These are phyloP conservation scores for Coelastrella sp. DNA, from an alignment of 139 green algal genomes.

Conservation along the genomic window DNA sequence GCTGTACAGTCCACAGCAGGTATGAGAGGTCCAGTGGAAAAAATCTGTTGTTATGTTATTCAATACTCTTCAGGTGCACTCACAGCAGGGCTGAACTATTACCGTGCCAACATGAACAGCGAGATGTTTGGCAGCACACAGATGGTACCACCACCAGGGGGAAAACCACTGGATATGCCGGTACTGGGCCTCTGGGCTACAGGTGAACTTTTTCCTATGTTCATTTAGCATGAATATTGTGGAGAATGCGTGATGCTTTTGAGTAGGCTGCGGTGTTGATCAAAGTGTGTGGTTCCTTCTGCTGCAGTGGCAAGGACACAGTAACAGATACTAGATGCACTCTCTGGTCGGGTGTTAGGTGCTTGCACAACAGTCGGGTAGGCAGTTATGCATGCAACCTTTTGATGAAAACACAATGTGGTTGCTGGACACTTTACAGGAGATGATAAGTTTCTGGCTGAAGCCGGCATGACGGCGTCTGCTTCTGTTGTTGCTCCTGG, in stretches of 20 bases:
- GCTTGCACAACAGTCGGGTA: not conserved
- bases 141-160: not conserved
- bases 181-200: not conserved
- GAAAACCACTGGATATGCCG: not conserved
- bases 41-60: not conserved
- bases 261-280: not conserved
- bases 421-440: not conserved
- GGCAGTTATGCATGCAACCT: not conserved
- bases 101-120: not conserved
- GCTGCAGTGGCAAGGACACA: not conserved
- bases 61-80: conserved; percentile 22
- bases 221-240: not conserved
- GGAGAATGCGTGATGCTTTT: too few relatives aligned
- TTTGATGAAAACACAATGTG: not conserved
- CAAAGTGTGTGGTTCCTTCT: not conserved
- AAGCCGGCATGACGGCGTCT: not conserved
- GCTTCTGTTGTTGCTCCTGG: not conserved
- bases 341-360: not conserved
- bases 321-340: not conserved
- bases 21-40: not conserved
- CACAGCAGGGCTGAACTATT: not conserved
- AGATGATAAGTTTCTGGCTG: not conserved
- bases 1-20: not conserved
- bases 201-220: not conserved
- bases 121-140: not conserved